These are phyloP conservation scores for Pyrenopolyporus hunteri DNA, from an alignment of 495 filamentous ascomycete species.

Conservation along the genomic window DNA sequence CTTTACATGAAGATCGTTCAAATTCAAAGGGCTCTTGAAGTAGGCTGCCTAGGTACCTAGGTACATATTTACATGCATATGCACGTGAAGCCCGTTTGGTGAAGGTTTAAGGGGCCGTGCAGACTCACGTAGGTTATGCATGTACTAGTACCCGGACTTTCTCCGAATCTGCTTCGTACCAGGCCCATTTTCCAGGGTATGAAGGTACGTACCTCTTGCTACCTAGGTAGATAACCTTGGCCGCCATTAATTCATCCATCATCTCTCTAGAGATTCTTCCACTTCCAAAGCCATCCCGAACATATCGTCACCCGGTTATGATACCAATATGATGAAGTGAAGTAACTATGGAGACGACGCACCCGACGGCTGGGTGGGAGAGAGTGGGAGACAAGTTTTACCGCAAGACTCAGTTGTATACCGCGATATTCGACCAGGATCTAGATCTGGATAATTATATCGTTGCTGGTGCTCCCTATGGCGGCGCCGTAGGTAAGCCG, in stretches of 20 bases:
- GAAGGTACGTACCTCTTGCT: too few species aligned
- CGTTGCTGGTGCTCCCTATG: slow-evolving; percentile 90
- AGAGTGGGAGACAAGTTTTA: slow-evolving; percentile 90
- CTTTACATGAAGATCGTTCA: too few species aligned
- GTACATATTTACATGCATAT: background rate
- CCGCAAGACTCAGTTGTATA: slow-evolving; percentile 90
- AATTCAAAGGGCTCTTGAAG: too few species aligned
- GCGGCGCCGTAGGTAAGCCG: slow-evolving; percentile 83
- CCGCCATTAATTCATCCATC: background rate
- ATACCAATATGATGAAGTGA: slow-evolving; percentile 45
- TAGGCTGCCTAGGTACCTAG: too few species aligned
- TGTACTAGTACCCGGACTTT: slow-evolving; percentile 21
- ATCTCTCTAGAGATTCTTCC: background rate
- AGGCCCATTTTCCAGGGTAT: too few species aligned
- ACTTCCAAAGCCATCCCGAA: background rate
- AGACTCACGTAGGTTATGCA: background rate
- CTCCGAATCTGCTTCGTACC: slow-evolving; percentile 18
- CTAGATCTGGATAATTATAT: slow-evolving; percentile 95
- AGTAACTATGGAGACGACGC: slow-evolving; percentile 53
- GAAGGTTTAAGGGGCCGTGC: background rate
- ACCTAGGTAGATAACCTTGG: background rate
- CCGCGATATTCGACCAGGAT: slow-evolving; percentile 86
- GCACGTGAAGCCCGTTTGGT: background rate
- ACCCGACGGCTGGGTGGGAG: slow-evolving; percentile 93
- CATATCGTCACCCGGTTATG: background rate